Conservation (phyloP, 345 rosid genomes). For the Citrus unshiu region DNA sequence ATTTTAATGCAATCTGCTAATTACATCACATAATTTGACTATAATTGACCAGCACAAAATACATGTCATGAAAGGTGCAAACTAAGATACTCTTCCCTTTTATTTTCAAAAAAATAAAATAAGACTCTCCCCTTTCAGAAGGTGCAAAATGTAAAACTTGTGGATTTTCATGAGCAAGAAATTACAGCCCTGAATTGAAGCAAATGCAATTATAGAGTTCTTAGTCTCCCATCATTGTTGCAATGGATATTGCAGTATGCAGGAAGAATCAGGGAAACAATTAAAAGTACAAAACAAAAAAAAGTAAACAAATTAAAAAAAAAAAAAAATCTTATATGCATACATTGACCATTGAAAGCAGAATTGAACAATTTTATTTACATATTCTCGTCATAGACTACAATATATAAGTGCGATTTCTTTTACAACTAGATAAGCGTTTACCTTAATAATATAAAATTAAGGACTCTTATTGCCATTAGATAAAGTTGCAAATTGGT, state of each 20-base stretch:
- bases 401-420: background rate
- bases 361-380: background rate
- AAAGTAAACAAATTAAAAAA: background rate
- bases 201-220: background rate
- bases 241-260: background rate
- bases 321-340: background rate
- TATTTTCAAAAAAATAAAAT: too few relatives aligned
- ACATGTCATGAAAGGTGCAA: background rate
- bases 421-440: background rate
- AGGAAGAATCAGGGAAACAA: background rate
- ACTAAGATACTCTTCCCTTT: background rate
- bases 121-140: background rate
- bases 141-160: background rate
- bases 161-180: background rate
- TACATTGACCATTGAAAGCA: background rate
- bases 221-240: background rate
- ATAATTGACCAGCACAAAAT: background rate
- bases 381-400: background rate
- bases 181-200: background rate
- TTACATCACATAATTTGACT: background rate
- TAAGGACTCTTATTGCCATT: background rate
- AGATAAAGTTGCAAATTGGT: background rate
- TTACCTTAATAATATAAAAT: background rate
- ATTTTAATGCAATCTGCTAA: background rate
- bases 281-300: background rate